Conservation (phyloP, 2,329 filamentous ascomycete species). For the Calonectria hawksworthii region DNA sequence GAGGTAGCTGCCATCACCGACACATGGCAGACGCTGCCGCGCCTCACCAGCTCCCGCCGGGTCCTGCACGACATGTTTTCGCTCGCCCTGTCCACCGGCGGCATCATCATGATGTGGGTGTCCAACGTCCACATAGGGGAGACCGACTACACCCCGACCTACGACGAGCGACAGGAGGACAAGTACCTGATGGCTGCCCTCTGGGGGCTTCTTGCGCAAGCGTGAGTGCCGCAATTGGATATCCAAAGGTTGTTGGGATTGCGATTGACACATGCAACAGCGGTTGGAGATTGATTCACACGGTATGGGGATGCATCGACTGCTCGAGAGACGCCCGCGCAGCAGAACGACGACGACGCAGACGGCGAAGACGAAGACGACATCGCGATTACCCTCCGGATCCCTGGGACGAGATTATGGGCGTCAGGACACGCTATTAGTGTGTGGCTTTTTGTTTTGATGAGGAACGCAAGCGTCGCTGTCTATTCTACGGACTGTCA, state of each 20-base stretch:
- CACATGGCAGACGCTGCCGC: constrained; percentile 41
- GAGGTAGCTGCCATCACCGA: constrained; percentile 50
- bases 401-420: constrained; percentile 37
- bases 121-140: constrained; percentile 43
- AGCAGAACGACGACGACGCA: constrained; percentile 33
- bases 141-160: constrained; percentile 1
- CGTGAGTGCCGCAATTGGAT: constrained; percentile 41
- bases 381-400: constrained; percentile 30
- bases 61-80: constrained; percentile 52
- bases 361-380: constrained; percentile 33
- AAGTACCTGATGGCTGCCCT: constrained; percentile 38
- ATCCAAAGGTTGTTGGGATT: not conserved
- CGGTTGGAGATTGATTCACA: constrained; percentile 46
- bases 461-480: not conserved
- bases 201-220: constrained; percentile 40
- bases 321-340: constrained; percentile 42
- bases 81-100: constrained; percentile 51
- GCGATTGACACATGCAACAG: constrained; percentile 29
- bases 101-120: constrained; percentile 51
- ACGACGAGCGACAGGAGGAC: constrained; percentile 33
- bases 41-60: constrained; percentile 45
- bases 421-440: constrained; percentile 2
- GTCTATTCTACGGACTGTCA: not conserved
- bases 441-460: not conserved
- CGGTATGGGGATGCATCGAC: constrained; percentile 47